Percentiles rank a stretch among this genome's conserved stretches.
These are phyloP conservation scores for Sporothrix protearum DNA, from an alignment of 2,329 filamentous ascomycete species.

Conservation along the genomic window DNA sequence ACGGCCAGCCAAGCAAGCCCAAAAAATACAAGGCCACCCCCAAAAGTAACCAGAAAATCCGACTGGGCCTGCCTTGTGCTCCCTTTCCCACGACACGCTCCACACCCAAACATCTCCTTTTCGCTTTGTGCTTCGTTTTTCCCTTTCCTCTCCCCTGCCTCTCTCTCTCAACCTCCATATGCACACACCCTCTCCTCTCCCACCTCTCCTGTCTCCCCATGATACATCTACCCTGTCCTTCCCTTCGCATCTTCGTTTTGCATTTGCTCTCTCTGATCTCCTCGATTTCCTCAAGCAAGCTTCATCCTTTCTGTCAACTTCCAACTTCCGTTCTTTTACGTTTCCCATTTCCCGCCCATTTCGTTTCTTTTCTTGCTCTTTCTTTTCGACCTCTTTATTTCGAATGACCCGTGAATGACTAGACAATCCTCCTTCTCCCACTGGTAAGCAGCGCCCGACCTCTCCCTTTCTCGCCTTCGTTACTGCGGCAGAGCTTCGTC, in stretches of 20 bases:
- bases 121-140: background rate
- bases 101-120: slow-evolving; percentile 14
- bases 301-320: background rate
- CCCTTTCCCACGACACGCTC: slow-evolving; percentile 16
- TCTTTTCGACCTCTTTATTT: background rate
- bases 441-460: slow-evolving; percentile 4
- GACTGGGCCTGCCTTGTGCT: slow-evolving; percentile 6
- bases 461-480: background rate
- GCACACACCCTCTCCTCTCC: background rate
- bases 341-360: slow-evolving; percentile 1
- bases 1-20: background rate
- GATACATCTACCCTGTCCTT: background rate
- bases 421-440: slow-evolving; percentile 11
- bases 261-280: slow-evolving; percentile 3
- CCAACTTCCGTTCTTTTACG: background rate
- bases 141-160: background rate
- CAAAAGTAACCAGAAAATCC: background rate
- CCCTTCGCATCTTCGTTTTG: background rate
- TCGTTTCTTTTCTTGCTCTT: background rate
- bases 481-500: background rate
- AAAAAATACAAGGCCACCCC: slow-evolving; percentile 2
- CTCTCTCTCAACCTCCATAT: slow-evolving; percentile 2
- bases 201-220: background rate
- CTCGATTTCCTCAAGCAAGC: background rate
- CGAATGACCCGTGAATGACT: slow-evolving; percentile 14